A percentile compares a stretch with the other conserved stretches of the same genome.
Conservation (phyloP, 2,329 filamentous ascomycete genomes). For the Xylaria hypoxylon region DNA sequence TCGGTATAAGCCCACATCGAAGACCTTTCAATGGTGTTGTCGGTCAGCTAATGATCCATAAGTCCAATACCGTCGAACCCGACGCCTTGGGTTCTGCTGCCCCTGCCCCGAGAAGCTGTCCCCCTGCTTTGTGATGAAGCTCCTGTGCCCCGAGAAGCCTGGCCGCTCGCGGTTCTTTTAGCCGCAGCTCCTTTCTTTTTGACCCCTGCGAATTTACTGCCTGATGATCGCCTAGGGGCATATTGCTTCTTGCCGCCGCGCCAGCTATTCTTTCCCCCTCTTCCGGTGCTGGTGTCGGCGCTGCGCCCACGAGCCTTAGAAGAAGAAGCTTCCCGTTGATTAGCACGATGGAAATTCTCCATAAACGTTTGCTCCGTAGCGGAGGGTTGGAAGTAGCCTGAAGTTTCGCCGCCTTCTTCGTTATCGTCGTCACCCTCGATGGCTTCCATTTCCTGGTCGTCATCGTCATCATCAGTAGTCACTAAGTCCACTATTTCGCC, state of each 20-base stretch:
- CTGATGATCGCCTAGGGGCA: conserved; percentile 35
- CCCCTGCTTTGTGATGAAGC: conserved; percentile 21
- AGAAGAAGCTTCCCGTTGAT: conserved; percentile 37
- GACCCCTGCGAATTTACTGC: conserved; percentile 34
- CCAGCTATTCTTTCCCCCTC: conserved; percentile 39
- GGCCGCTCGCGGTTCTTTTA: conserved; percentile 31
- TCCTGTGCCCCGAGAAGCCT: conserved; percentile 32
- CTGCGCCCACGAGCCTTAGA: conserved; percentile 38
- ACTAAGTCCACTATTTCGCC: conserved; percentile 63
- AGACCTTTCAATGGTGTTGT: conserved; percentile 2
- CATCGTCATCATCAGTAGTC: conserved; percentile 52
- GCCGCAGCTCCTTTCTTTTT: conserved; percentile 41
- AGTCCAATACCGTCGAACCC: conserved; percentile 47
- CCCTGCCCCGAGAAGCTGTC: conserved; percentile 26
- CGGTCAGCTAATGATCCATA: conserved; percentile 47
- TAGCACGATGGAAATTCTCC: conserved; percentile 41
- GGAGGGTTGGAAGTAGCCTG: conserved; percentile 59
- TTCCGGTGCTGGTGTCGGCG: conserved; percentile 42
- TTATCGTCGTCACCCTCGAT: conserved; percentile 41
- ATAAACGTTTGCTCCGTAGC: conserved; percentile 49
- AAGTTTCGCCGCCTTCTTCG: conserved; percentile 54
- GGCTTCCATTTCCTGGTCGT: conserved; percentile 40
- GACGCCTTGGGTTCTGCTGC: conserved; percentile 38
- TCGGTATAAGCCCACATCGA: not conserved
- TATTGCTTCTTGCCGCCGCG: conserved; percentile 44